phyloP scores from a whole-genome alignment of 176 grass and related monocot genomes.

The Echinochloa phyllopogon region DNA sequence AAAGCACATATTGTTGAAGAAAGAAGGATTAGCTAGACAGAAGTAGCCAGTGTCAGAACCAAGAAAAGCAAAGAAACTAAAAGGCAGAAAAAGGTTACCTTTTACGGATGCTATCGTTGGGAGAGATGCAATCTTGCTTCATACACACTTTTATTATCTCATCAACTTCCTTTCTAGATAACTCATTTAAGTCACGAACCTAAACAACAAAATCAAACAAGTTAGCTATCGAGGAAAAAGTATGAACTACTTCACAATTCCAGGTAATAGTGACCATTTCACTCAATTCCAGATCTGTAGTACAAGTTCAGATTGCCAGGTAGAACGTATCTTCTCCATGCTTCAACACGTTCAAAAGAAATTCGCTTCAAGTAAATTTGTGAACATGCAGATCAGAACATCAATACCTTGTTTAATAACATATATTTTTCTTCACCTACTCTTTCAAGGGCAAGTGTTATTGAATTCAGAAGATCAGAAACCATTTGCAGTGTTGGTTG shows the following conservation, averaged over 20 bases:
- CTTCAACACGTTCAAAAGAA: background rate
- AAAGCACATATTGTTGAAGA: constrained; percentile 11
- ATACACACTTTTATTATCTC: constrained; percentile 67
- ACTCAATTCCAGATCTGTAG: background rate
- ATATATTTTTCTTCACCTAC: constrained; percentile 89
- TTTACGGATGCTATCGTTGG: constrained; percentile 56
- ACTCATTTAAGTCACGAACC: constrained; percentile 61
- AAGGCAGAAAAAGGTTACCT: constrained; percentile 10
- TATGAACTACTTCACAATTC: background rate
- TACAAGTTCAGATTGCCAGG: background rate
- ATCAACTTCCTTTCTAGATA: constrained; percentile 64
- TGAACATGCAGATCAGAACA: constrained; percentile 7
- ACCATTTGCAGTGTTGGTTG: constrained; percentile 77
- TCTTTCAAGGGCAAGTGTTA: constrained; percentile 72
- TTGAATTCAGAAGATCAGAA: constrained; percentile 73
- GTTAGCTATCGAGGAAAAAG: constrained; percentile 1
- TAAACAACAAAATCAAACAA: constrained; percentile 29
- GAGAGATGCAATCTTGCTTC: constrained; percentile 66
- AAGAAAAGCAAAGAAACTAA: background rate
- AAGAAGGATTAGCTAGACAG: constrained; percentile 25
- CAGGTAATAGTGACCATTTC: background rate
- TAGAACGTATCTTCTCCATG: background rate
- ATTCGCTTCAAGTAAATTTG: constrained; percentile 6
- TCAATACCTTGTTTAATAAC: constrained; percentile 89
- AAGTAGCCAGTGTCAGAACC: background rate